Percentiles rank a stretch among this genome's conserved stretches.
These are phyloP conservation scores for Annulohypoxylon bovei DNA, from an alignment of 495 filamentous ascomycete genomes.

Conservation along the genomic window DNA sequence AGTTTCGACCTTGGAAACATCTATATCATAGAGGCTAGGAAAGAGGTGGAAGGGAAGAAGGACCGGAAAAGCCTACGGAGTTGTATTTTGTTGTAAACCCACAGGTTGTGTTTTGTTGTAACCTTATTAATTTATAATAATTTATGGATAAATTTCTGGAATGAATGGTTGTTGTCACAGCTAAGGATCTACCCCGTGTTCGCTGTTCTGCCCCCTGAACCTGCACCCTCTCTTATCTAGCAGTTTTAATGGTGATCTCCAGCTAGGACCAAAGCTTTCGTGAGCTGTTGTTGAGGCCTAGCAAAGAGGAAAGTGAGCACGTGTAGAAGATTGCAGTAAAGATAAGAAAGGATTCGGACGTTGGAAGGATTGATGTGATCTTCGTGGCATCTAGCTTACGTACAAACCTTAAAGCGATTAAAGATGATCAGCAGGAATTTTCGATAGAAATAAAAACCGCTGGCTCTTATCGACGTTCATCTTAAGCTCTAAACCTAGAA, in stretches of 20 bases:
- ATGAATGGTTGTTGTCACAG: background rate
- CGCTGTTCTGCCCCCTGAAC: too few relatives aligned
- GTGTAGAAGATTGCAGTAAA: background rate
- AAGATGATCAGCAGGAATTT: background rate
- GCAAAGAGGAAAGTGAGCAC: slow-evolving; percentile 2
- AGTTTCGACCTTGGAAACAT: background rate
- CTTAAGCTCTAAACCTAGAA: background rate
- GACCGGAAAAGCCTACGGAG: background rate
- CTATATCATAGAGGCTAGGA: background rate
- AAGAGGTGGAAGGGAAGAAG: background rate
- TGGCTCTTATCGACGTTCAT: background rate
- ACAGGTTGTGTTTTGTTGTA: background rate
- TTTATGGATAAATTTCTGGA: background rate
- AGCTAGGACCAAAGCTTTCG: too few relatives aligned
- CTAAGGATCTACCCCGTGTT: background rate
- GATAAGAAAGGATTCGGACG: background rate
- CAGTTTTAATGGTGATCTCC: too few relatives aligned
- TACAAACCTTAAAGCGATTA: background rate
- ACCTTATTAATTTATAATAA: background rate
- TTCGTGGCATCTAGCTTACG: background rate
- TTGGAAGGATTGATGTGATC: background rate
- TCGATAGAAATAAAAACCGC: background rate
- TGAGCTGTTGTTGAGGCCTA: background rate
- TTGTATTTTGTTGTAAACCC: background rate
- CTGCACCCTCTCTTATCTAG: too few relatives aligned